Conservation (phyloP, 371 early-diverging fungal genomes). For the Mucor indicus region DNA sequence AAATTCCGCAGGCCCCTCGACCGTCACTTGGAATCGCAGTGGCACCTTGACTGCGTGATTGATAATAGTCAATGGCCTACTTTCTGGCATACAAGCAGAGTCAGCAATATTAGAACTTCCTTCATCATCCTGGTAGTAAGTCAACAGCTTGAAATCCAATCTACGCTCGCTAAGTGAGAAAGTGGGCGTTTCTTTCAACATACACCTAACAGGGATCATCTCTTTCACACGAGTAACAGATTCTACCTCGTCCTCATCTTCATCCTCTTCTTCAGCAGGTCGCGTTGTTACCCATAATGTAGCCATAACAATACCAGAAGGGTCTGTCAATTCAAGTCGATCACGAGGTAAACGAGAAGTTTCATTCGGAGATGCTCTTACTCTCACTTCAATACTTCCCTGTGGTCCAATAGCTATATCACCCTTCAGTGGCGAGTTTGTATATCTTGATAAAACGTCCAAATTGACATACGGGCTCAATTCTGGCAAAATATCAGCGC, state of each 20-base stretch:
- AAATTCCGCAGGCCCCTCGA: conserved; percentile 78
- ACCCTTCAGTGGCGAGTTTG: conserved; percentile 79
- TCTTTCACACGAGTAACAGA: conserved; percentile 42
- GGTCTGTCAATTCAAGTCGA: conserved; percentile 52
- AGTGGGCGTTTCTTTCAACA: conserved; percentile 63
- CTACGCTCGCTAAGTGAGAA: conserved; percentile 64
- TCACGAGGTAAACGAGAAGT: conserved; percentile 54
- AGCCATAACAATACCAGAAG: conserved; percentile 60
- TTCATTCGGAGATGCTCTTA: conserved; percentile 69
- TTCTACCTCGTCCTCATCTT: conserved; percentile 11
- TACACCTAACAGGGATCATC: conserved; percentile 66
- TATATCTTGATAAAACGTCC: conserved; percentile 78
- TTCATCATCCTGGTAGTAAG: conserved; percentile 41
- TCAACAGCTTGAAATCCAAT: conserved; percentile 57
- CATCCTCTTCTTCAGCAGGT: conserved; percentile 27
- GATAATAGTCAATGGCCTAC: conserved; percentile 49
- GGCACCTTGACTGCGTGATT: conserved; percentile 68
- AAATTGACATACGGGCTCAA: conserved; percentile 60
- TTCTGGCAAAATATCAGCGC: conserved; percentile 58
- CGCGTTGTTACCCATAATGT: conserved; percentile 61
- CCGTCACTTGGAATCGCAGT: conserved; percentile 61
- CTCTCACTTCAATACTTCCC: conserved; percentile 73
- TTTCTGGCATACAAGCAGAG: conserved; percentile 34
- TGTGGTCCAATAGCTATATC: conserved; percentile 66
- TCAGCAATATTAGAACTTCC: not conserved